Evolutionary conservation across 345 rosid genomes (phyloP).

Genomic region (Corymbia maculata): DNA sequence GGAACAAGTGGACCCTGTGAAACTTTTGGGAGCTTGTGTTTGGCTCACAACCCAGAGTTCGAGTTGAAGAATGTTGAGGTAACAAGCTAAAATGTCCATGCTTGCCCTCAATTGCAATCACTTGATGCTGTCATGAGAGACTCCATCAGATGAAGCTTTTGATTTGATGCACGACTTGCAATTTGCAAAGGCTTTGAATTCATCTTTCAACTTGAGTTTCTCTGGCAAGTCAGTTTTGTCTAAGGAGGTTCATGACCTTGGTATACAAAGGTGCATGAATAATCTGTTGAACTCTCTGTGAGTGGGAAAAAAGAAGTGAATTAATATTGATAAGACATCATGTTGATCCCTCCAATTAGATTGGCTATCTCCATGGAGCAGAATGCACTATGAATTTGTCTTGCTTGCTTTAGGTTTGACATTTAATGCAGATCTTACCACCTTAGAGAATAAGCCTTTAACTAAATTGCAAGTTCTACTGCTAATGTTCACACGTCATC

Average conservation of each 20-base stretch:
- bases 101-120: neutral
- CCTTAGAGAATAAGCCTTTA: neutral
- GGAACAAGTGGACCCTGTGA: constrained; percentile 89
- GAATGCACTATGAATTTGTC: neutral
- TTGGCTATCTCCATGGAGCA: neutral
- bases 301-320: neutral
- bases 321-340: neutral
- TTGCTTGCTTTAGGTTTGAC: neutral
- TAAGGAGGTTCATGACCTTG: neutral
- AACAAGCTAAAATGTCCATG: neutral
- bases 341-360: neutral
- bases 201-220: neutral
- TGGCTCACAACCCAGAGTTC: constrained; percentile 63
- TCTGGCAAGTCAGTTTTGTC: neutral
- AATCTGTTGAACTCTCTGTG: neutral
- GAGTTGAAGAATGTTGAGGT: constrained; percentile 89
- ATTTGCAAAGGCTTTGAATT: neutral
- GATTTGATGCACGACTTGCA: neutral
- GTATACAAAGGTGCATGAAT: neutral
- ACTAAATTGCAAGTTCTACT: neutral
- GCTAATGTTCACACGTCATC: neutral
- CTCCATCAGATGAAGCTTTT: neutral
- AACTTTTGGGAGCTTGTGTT: constrained; percentile 76
- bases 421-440: neutral
- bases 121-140: neutral